Evolutionary conservation across 208 protist genomes (phyloP).

Genomic region (Acanthamoeba castellanii): DNA sequence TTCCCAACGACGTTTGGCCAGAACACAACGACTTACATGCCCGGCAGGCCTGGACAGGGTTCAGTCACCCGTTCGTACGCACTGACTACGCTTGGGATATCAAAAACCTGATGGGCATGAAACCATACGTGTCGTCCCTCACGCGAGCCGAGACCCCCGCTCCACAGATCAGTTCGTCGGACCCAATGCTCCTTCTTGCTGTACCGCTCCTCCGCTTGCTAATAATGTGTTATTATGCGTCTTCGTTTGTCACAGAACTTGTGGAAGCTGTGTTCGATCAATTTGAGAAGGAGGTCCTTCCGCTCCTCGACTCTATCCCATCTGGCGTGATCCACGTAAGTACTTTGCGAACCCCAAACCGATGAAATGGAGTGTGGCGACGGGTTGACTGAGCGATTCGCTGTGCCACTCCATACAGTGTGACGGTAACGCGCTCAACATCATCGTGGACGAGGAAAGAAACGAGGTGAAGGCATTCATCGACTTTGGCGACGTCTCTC

Average conservation of each 20-base stretch:
- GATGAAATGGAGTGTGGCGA: neutral
- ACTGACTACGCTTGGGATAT: constrained; percentile 48
- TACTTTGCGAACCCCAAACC: neutral
- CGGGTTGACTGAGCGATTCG: neutral
- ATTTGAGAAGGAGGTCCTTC: constrained; percentile 63
- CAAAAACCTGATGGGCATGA: constrained; percentile 51
- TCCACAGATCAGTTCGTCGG: neutral
- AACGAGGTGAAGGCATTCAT: constrained; percentile 66
- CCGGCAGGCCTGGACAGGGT: neutral
- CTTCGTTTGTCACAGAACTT: neutral
- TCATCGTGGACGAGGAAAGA: constrained; percentile 21
- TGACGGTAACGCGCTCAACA: constrained; percentile 67
- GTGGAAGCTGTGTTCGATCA: constrained; percentile 43
- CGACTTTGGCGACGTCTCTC: constrained; percentile 63
- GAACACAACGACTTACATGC: no score
- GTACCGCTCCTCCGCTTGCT: neutral
- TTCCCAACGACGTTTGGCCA: no score
- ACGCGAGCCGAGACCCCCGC: neutral
- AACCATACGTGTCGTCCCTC: constrained; percentile 4
- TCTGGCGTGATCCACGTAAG: constrained; percentile 48
- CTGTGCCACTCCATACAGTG: neutral
- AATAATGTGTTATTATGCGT: neutral
- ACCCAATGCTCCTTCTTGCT: neutral
- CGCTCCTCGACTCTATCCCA: neutral
- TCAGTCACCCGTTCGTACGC: neutral